Evolutionary conservation across 441 rosid species (phyloP).

Genomic region (Lepidium campestre): DNA sequence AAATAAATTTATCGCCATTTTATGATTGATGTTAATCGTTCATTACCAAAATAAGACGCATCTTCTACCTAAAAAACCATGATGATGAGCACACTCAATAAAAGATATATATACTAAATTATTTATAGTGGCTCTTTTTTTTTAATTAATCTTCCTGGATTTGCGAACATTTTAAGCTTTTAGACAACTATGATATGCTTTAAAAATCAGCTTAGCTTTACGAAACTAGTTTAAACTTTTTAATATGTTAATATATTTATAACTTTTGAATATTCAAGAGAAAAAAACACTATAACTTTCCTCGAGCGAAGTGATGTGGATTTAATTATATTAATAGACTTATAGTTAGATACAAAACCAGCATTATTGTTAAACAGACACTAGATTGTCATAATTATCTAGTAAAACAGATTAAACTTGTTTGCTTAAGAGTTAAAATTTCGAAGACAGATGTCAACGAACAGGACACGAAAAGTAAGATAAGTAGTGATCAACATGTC

Average conservation of each 20-base stretch:
- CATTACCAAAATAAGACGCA: not conserved
- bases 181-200: not conserved
- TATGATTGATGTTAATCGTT: too few relatives aligned
- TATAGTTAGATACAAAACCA: constrained; percentile 14
- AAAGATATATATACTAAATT: not conserved
- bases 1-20: too few relatives aligned
- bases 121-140: not conserved
- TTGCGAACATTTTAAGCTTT: constrained; percentile 23
- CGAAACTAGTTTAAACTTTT: not conserved
- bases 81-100: not conserved
- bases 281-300: not conserved
- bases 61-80: not conserved
- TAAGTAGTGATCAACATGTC: constrained; percentile 33
- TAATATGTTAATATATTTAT: not conserved
- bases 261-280: not conserved
- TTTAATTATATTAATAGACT: constrained; percentile 7
- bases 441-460: constrained; percentile 19
- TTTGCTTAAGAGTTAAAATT: not conserved
- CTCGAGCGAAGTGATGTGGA: constrained; percentile 24
- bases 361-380: constrained; percentile 14
- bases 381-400: not conserved
- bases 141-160: constrained; percentile 18
- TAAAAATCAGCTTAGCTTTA: not conserved
- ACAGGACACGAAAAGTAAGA: not conserved
- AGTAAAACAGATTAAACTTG: not conserved